Evolutionary conservation across 2,329 filamentous ascomycete species (phyloP), one percentile per base, ranked within the genome.

Genomic region (Botrytis aclada): DNA sequence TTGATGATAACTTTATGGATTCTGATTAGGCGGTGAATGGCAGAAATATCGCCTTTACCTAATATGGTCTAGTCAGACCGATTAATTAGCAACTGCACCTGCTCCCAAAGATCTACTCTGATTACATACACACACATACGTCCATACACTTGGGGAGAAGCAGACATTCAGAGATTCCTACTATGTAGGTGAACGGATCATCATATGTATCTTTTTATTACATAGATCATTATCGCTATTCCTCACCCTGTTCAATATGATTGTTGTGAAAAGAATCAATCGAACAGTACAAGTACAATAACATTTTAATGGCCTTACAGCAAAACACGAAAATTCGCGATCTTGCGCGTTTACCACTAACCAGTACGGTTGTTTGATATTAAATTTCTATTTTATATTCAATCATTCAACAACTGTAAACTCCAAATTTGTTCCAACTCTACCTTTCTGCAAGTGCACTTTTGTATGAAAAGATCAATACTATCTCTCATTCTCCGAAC

Each of bases 321-420:
- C 16, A 67, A 39, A 29, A 47, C 62, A 47, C 70, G 62, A 72
- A 66, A 72, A 72, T 41, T 45, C 70, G 43, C 70, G 39, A 45
- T 67, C 39, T 32, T 10, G 60, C 70, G 70, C 62, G 51, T 67
- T 39, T 29, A 66, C 16, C 41, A 20, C 32, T 66, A 22, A n/a
- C 60, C 34, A 20, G 25, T 62, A 66, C 45, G 25, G 22, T 39
- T 39, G 63, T 16, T 51, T 66, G 63, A 66, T 63, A 41, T 10
- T 29, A 37, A 51, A 66, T 29, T 66, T 39, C 34, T 34, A n/a
- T 66, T 34, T 29, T 54, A 54, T 29, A 39, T 54, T 54, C 14
- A 7, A 37, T 34, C 61, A 32, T 39, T 62, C 60, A 63, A 43
- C 16, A 9, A 63, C 61, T 63, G 61, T 63, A 64, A 62, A 64